Base-by-base conservation (phyloP, 2,329 filamentous ascomycete species). In the Emmonsia crescens region DNA sequence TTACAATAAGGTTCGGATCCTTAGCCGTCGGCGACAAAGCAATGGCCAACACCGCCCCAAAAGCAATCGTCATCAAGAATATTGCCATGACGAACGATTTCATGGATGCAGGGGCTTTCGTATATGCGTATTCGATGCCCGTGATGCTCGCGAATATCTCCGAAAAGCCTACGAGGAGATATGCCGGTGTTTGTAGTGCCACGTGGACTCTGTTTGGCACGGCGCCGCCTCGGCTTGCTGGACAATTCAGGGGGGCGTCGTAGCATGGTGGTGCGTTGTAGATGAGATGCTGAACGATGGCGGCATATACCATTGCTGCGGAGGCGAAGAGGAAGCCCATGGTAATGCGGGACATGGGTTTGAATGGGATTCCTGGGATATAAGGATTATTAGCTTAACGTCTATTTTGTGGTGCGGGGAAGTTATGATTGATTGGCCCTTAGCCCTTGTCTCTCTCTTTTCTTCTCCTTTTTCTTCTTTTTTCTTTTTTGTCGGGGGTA, bases 331-430 rank as follows among this genome's bases (percentile, higher is more conserved):
- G 72, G 78, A 91, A 91, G 57, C 88, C 89, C 5, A 78, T 74
- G 1, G 86, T 81, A 74, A 92, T 91, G 72, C 85, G 86, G 78
- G 87, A 90, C 76, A 91, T 87, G 52, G 88, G 89, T 0, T 83
- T 88, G 77, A 91, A 89, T 61, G 79, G 77, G 70, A 91, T 80
- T 48, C 82, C 83, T 33, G 44, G 21, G 19, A 10, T 21, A 8
- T 9, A 9, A 33, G 5, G 29, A 55, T 54, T 2, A 21, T 58
- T 60, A 60, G 59, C 21, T 33, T 27, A 3, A 16, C 24, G 21
- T 36, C 16, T 27, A n/a, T 0, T 33, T 54, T 49, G n/a, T 49
- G 5, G 8, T n/a, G 19, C 16, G 5, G 16, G 19, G 14, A n/a
- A n/a, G 14, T 4, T 0, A 19, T n/a, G n/a, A n/a, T 42, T n/a